phyloP scores from a whole-genome alignment of 208 protist species.

The Wallacemonas sp. region DNA sequence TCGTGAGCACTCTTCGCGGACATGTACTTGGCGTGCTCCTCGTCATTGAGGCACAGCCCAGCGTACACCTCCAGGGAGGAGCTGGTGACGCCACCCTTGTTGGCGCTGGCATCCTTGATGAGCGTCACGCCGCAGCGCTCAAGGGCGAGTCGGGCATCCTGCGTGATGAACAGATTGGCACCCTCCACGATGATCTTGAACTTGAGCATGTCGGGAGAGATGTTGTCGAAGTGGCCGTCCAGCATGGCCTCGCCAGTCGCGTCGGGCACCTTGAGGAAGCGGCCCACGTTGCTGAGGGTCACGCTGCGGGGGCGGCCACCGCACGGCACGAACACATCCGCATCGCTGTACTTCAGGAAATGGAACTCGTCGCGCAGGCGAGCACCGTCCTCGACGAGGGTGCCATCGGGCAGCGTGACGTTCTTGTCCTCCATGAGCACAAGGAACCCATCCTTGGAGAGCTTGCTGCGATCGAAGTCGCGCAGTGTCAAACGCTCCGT shows the following conservation, averaged over 20 bases:
- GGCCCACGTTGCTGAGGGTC: conserved; percentile 90
- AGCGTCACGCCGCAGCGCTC: conserved; percentile 85
- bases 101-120: conserved; percentile 94
- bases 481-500: conserved; percentile 67
- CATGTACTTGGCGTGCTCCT: conserved; percentile 91
- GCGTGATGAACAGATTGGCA: conserved; percentile 97
- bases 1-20: conserved; percentile 58
- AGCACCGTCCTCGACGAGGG: conserved; percentile 57
- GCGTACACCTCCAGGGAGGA: conserved; percentile 97
- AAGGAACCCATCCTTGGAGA: conserved; percentile 88
- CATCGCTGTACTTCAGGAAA: conserved; percentile 78
- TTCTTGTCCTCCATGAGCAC: conserved; percentile 90
- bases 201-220: conserved; percentile 53
- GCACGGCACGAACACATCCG: conserved; percentile 96
- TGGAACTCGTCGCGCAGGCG: conserved; percentile 95
- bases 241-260: conserved; percentile 73
- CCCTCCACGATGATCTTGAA: conserved; percentile 97
- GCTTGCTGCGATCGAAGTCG: conserved; percentile 87
- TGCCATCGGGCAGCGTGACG: conserved; percentile 88
- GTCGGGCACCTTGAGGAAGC: conserved; percentile 70
- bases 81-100: conserved; percentile 97
- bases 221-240: conserved; percentile 48
- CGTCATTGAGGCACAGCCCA: conserved; percentile 92
- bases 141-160: conserved; percentile 91
- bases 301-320: conserved; percentile 95